Conservation (phyloP, 805 yeast species). For the Pichia thaimueangensis region DNA sequence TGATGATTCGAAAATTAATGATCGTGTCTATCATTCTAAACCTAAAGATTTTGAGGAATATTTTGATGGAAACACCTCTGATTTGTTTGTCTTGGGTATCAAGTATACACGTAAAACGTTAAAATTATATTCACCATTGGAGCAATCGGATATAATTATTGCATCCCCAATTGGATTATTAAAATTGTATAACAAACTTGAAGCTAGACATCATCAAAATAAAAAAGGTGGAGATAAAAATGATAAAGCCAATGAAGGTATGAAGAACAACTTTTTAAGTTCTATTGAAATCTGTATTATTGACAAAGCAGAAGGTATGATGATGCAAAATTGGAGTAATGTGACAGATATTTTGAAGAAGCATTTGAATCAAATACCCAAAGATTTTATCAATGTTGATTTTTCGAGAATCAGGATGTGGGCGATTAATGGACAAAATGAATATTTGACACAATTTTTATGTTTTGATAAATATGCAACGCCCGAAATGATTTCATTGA, state of each 20-base stretch:
- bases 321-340: conserved; percentile 93
- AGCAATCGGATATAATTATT: conserved; percentile 75
- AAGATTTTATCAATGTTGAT: conserved; percentile 64
- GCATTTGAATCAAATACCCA: conserved; percentile 71
- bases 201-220: not conserved
- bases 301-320: conserved; percentile 80
- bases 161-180: conserved; percentile 91
- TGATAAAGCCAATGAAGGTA: conserved; percentile 38
- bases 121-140: conserved; percentile 77
- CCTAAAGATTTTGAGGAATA: conserved; percentile 77
- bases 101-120: conserved; percentile 85
- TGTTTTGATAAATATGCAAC: conserved; percentile 70
- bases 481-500: conserved; percentile 70
- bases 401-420: conserved; percentile 89
- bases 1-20: conserved; percentile 33
- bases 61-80: conserved; percentile 87
- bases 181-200: conserved; percentile 57
- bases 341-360: conserved; percentile 57
- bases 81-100: conserved; percentile 84
- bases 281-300: conserved; percentile 78
- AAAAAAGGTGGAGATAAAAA: conserved; percentile 1
- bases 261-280: conserved; percentile 69
- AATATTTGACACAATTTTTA: conserved; percentile 67
- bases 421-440: conserved; percentile 80
- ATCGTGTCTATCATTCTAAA: conserved; percentile 39